Base-by-base conservation (phyloP, 768 basidiomycete genomes). In the Nidularia sp. region DNA sequence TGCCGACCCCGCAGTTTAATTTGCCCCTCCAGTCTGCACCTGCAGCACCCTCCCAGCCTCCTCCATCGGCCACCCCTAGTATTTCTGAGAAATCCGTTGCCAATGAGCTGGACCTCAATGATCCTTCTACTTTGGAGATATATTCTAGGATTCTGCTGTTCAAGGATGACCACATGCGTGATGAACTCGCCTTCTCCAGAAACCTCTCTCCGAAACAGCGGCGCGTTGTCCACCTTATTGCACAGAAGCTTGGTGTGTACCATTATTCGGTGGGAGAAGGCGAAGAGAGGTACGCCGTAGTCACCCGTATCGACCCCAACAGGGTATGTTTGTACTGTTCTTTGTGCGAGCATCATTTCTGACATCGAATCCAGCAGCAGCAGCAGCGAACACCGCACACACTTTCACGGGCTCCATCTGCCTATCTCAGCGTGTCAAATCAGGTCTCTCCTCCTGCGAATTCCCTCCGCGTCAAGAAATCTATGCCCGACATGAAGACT, bases 401-500 rank as follows among this genome's bases (percentile, higher is more conserved):
- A 15, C 79, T 92, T 59, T 86, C 87, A 22, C 86, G 91, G 45
- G 85, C 87, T 4, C 89, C 90, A 13, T 90, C 90, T 8, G 84
- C 88, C 6, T 93, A 91, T 64, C 78, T 92, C 22, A 77, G 80
- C 9, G 78, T 86, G 15, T 70, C 79, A 5, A 69, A 72, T 61
- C 76, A 71, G 6, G 57, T 58, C 22, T 58, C 65, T 52, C 71
- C 69, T 53, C 72, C 73, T 58, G 75, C 69, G 57, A 77, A 73
- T 45, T 75, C 83, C 41, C 80, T 98, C 50, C 86, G 95, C 41
- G 84, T 87, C 68, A 98, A 98, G 78, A 97, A 97, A 72, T 96
- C 93, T 22, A 98, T 98, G 97, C 97, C 97, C 2, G 93, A 98
- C 69, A 85, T 98, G 84, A 91, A 91, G 72, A 88, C 88, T 12